Evolutionary conservation across 768 basidiomycete genomes (phyloP), one percentile per base, ranked within the genome.

Genomic region (Leccinum arenicola): DNA sequence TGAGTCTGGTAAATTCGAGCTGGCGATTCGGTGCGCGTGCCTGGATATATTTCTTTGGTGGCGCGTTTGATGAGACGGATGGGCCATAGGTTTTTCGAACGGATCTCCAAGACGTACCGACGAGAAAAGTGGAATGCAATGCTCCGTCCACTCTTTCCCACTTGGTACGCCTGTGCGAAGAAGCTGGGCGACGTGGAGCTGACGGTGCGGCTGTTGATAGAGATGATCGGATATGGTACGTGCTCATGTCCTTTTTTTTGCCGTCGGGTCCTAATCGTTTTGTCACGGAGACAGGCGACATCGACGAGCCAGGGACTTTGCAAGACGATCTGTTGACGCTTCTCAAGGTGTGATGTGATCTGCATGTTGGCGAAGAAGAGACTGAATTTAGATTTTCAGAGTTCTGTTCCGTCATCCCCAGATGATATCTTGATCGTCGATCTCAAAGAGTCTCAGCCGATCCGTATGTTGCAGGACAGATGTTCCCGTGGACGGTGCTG

Each of bases 61-160:
- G 31, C 36, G 36, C 36, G 14, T 14, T 4, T 15, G 14, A 36
- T 50, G 2, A 54, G 10, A 14, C 4, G 5, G 29, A 50, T 15
- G 14, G 11, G 19, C 15, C 62, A 11, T 15, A 95, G 92, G 50
- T 98, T 96, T 75, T 93, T 94, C 71, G 95, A 96, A 68, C 86
- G 95, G 14, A 96, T 98, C 59, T 88, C 90, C 1, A 89, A 85
- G 70, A 89, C 87, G 0, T 98, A 97, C 68, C 84, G 89, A n/a
- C 78, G 84, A 53, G 95, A 98, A 71, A 78, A 82, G 52, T 98
- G 95, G 95, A 76, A 78, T 9, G 69, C 81, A 0, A 82, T 97
- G 75, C 79, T 96, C 15, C 80, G 80, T 51, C 85, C 91, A 8
- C 82, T 97, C 11, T 78, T 95, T 48, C 76, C 79, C 38, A 85